Conservation (phyloP, 305 asterid genomes). For the Fraxinus angustifolia region DNA sequence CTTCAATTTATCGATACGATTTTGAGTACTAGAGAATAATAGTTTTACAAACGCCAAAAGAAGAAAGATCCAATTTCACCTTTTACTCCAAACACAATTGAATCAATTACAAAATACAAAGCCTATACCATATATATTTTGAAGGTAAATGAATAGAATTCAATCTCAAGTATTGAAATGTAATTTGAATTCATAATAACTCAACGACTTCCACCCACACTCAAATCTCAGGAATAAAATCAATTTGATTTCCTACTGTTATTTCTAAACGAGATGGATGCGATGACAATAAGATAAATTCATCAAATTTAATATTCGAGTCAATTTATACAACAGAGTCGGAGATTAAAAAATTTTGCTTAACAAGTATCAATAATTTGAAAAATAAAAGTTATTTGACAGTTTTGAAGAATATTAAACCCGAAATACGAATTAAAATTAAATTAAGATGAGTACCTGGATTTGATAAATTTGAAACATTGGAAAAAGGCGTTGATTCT, state of each 20-base stretch:
- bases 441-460: constrained; percentile 20
- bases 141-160: neutral
- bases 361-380: neutral
- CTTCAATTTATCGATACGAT: neutral
- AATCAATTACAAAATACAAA: neutral
- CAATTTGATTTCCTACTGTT: neutral
- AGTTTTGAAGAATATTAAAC: neutral
- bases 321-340: neutral
- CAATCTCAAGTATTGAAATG: neutral
- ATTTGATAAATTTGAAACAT: constrained; percentile 29
- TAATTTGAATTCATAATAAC: neutral
- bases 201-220: neutral
- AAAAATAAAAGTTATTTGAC: neutral
- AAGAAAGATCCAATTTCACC: neutral
- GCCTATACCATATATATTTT: neutral
- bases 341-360: neutral
- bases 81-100: neutral
- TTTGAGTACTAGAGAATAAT: neutral
- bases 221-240: neutral
- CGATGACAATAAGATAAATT: neutral
- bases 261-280: neutral
- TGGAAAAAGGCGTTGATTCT: constrained; percentile 36
- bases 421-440: neutral
- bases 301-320: neutral
- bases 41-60: neutral